These are phyloP conservation scores for Ophiostoma perfectum DNA, from an alignment of 2,329 filamentous ascomycete genomes.

Conservation along the genomic window DNA sequence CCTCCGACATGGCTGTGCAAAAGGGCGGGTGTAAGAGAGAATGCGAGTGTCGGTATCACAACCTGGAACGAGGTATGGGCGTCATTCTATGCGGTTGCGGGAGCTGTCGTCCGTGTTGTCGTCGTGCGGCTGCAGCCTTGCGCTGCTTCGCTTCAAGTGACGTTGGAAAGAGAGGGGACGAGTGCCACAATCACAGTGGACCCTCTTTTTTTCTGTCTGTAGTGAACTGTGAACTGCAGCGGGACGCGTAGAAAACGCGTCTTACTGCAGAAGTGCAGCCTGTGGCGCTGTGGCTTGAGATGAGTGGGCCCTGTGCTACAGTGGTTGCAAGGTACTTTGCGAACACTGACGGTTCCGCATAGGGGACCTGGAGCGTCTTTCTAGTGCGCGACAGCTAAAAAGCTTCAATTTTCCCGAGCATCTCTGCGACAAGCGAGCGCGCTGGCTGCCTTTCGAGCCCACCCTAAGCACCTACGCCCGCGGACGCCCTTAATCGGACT, in stretches of 20 bases:
- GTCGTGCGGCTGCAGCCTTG: constrained; percentile 9
- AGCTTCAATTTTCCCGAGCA: background rate
- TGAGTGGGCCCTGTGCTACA: background rate
- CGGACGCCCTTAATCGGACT: background rate
- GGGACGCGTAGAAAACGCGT: constrained; percentile 21
- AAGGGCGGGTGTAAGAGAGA: constrained; percentile 10
- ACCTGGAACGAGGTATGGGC: background rate
- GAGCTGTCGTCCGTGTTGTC: background rate
- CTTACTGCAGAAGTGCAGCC: constrained; percentile 1
- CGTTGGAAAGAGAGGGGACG: constrained; percentile 17
- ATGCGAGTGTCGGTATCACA: background rate
- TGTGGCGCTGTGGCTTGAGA: constrained; percentile 8
- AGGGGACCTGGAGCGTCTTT: background rate
- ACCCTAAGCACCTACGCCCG: background rate
- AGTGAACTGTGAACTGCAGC: background rate
- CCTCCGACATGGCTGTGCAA: constrained; percentile 16
- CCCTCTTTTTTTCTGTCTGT: background rate
- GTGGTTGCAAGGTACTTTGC: background rate
- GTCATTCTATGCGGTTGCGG: background rate
- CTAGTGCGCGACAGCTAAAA: constrained; percentile 6
- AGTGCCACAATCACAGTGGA: background rate
- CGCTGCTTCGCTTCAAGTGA: constrained; percentile 13
- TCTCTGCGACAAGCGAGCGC: background rate
- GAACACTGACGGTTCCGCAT: background rate
- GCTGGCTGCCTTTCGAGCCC: background rate